Conservation (phyloP, 371 early-diverging fungal species). For the Cladochytrium tenue region DNA sequence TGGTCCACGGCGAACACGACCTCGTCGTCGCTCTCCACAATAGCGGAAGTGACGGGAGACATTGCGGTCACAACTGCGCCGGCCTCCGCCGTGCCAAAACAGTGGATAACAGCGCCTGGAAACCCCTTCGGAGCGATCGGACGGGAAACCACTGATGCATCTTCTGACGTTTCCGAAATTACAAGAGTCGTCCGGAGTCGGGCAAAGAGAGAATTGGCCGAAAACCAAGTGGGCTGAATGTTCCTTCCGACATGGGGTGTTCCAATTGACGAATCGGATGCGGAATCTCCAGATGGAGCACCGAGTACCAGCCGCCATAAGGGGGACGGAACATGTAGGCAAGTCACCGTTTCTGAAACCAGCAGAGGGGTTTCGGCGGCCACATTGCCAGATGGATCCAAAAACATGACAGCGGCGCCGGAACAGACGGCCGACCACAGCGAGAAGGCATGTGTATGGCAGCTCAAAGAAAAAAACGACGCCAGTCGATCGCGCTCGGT, state of each 20-base stretch:
- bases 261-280: background rate
- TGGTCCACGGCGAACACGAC: background rate
- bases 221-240: background rate
- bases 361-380: background rate
- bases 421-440: background rate
- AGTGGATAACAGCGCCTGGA: background rate
- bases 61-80: slow-evolving; percentile 4
- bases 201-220: background rate
- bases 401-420: slow-evolving; percentile 1
- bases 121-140: background rate
- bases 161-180: background rate
- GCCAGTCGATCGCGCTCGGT: background rate
- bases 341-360: background rate
- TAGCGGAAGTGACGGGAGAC: background rate
- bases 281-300: background rate
- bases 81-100: background rate
- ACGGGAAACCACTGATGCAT: background rate
- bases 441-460: background rate
- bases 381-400: background rate
- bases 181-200: background rate
- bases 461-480: background rate
- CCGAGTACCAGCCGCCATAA: background rate
- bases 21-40: background rate
- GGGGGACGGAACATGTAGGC: slow-evolving; percentile 1
- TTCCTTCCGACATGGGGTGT: background rate